A percentile compares a stretch with the other conserved stretches of the same genome.
These are phyloP conservation scores for Fusarium sambucinum DNA, from an alignment of 2,329 filamentous ascomycete species.

Conservation along the genomic window DNA sequence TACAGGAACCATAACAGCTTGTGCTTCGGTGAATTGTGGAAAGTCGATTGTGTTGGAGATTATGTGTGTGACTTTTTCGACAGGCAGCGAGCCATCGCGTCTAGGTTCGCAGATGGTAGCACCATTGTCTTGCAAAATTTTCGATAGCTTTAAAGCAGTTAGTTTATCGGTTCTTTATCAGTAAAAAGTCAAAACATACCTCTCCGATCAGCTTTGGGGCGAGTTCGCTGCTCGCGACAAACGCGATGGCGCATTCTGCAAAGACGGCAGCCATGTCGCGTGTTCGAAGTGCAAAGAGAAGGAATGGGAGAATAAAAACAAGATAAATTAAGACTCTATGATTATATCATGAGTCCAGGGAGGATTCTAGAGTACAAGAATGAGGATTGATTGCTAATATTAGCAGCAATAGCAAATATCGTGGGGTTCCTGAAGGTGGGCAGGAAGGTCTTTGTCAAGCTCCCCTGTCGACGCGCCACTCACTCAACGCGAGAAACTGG, in stretches of 20 bases:
- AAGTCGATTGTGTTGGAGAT: conserved; percentile 87
- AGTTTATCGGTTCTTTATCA: background rate
- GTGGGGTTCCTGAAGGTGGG: conserved; percentile 30
- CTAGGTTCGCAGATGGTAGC: conserved; percentile 62
- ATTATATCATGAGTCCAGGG: conserved; percentile 31
- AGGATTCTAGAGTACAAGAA: conserved; percentile 1
- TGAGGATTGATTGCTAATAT: conserved; percentile 1
- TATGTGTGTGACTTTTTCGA: conserved; percentile 66
- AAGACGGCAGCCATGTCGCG: conserved; percentile 55
- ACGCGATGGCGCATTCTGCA: conserved; percentile 59
- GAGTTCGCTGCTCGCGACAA: conserved; percentile 59
- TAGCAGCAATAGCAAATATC: conserved; percentile 10
- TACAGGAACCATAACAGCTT: conserved; percentile 84
- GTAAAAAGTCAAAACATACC: conserved; percentile 44
- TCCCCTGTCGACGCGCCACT: conserved; percentile 22
- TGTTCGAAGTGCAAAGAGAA: conserved; percentile 8
- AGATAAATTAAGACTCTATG: background rate
- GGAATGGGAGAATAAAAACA: conserved; percentile 15
- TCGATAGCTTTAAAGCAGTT: conserved; percentile 54
- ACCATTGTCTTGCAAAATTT: conserved; percentile 62
- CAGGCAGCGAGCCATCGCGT: conserved; percentile 62
- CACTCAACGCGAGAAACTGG: conserved; percentile 54
- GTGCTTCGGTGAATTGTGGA: conserved; percentile 81
- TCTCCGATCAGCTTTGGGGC: conserved; percentile 57
- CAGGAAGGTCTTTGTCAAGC: conserved; percentile 21